Evolutionary conservation across 1,139 yeast species (phyloP), one percentile per base, ranked within the genome.

Genomic region (Kurtzmaniella quercitrusa): DNA sequence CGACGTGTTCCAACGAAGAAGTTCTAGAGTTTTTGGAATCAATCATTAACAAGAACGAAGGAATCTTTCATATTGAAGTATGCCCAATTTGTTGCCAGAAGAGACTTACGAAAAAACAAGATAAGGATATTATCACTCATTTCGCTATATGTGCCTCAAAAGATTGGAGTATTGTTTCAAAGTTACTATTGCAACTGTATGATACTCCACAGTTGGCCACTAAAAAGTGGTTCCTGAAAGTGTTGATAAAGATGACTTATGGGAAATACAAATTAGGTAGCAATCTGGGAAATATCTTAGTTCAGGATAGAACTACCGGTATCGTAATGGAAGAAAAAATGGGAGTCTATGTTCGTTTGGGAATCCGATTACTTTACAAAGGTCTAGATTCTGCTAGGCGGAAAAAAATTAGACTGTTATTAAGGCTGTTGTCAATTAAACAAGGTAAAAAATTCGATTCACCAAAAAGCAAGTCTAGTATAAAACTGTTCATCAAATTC

Each of bases 251-350:
- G 56, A 67, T 93, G 38, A 87, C 95, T 0, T 89, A 88, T 57
- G 98, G 98, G 0, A 84, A 85, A 52, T 86, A 89, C 59, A 80
- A 83, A 39, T 65, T 91, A 23, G 98, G 98, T 1, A 84, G 89
- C 33, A 88, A 91, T 57, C 88, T 94, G 38, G 98, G 98, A 12
- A 91, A 91, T 56, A 93, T 93, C 35, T 68, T 93, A 42, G 98
- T 93, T 2, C 98, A 93, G 60, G 97, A 93, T 61, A 71, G 98
- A 50, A 71, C 76, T 34, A 85, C 96, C 0, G 98, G 98, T 0
- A 77, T 86, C 40, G 80, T 93, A 15, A 66, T 86, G 57, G 98
- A 93, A 58, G 98, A 93, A 56, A 88, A 89, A 54, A 93, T 93
- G 87, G 84, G 93, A 42, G 80, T 87, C 2, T 88, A 88, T 55